A percentile compares a stretch with the other conserved stretches of the same genome.
phyloP scores from a whole-genome alignment of 1,139 yeast species.

The Hemisphaericaspora xylanilytica region DNA sequence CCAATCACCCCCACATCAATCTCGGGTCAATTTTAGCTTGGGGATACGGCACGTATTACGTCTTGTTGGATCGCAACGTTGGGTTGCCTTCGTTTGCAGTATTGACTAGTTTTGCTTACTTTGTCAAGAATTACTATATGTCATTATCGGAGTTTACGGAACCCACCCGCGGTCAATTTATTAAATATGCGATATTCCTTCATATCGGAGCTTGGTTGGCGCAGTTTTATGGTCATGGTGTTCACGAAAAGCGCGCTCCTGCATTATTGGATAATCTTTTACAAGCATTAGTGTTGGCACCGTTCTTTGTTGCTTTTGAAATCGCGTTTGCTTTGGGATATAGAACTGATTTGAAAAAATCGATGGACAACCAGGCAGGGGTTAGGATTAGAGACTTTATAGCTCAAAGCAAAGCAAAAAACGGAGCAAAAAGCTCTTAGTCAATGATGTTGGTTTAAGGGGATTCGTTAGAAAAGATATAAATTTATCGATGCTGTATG shows the following conservation, averaged over 20 bases:
- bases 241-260: slow-evolving; percentile 80
- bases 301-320: slow-evolving; percentile 84
- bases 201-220: slow-evolving; percentile 69
- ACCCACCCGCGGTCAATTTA: slow-evolving; percentile 22
- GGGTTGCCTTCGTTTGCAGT: slow-evolving; percentile 41
- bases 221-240: slow-evolving; percentile 90
- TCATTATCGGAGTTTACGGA: slow-evolving; percentile 20
- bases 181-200: slow-evolving; percentile 30
- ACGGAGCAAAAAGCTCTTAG: slow-evolving; percentile 2
- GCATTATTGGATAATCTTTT: slow-evolving; percentile 79
- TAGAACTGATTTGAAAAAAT: slow-evolving; percentile 50
- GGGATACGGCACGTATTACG: slow-evolving; percentile 42
- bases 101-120: slow-evolving; percentile 41
- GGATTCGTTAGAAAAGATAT: too few relatives aligned
- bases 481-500: not conserved
- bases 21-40: slow-evolving; percentile 33
- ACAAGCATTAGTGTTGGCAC: slow-evolving; percentile 88
- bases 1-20: slow-evolving; percentile 36
- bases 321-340: slow-evolving; percentile 65
- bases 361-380: slow-evolving; percentile 55
- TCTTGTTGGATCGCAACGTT: slow-evolving; percentile 38
- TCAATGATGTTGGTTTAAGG: too few relatives aligned
- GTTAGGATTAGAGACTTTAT: slow-evolving; percentile 26
- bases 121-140: slow-evolving; percentile 26
- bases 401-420: slow-evolving; percentile 13